Percentiles rank a stretch among this genome's conserved stretches.
These are phyloP conservation scores for Mycena albidolilacea DNA, from an alignment of 768 basidiomycete species.

Conservation along the genomic window DNA sequence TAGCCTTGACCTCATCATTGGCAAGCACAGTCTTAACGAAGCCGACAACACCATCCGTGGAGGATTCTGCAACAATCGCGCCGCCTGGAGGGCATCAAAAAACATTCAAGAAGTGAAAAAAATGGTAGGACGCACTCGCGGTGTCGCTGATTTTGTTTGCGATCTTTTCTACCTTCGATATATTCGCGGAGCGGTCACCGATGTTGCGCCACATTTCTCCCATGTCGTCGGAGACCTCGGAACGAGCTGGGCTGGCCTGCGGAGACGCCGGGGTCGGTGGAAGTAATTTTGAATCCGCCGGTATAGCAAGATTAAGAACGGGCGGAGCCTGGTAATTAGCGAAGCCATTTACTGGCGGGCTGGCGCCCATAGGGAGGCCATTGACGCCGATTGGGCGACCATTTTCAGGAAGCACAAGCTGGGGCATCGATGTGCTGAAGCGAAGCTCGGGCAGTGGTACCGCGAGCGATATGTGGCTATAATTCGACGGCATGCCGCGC, in stretches of 20 bases:
- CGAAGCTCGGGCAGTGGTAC: conserved; percentile 20
- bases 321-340: neutral
- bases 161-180: conserved; percentile 19
- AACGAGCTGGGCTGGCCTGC: conserved; percentile 3
- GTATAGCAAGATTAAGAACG: neutral
- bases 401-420: conserved; percentile 11
- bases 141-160: conserved; percentile 22
- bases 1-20: conserved; percentile 10
- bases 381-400: neutral
- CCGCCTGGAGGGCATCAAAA: neutral
- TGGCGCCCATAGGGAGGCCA: neutral
- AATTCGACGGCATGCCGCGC: neutral
- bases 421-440: conserved; percentile 16
- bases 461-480: neutral
- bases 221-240: conserved; percentile 13
- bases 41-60: conserved; percentile 20
- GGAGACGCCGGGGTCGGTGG: conserved; percentile 25
- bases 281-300: conserved; percentile 6
- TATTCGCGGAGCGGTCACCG: conserved; percentile 2
- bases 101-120: neutral
- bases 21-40: conserved; percentile 6
- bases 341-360: neutral
- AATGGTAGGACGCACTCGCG: conserved; percentile 19
- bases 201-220: conserved; percentile 24
- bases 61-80: neutral